Evolutionary conservation across 2,329 filamentous ascomycete species (phyloP).

Genomic region (Fusarium tanahbumbuense): DNA sequence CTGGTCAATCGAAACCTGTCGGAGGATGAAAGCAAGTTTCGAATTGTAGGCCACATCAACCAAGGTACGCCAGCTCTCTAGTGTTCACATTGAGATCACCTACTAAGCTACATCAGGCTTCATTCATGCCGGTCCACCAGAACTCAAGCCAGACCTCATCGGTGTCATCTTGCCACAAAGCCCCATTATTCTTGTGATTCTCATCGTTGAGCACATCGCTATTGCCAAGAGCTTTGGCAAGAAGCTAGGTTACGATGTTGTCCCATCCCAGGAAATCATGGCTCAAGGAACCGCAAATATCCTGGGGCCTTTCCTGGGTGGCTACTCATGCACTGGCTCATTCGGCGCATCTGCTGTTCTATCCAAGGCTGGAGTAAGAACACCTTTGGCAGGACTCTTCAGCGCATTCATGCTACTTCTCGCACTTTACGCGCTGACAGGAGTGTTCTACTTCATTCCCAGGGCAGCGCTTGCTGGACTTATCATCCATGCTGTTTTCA

Average conservation of each 20-base stretch:
- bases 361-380: conserved; percentile 84
- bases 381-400: conserved; percentile 81
- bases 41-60: conserved; percentile 74
- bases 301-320: conserved; percentile 78
- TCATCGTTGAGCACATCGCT: conserved; percentile 85
- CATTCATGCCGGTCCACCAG: conserved; percentile 57
- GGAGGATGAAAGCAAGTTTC: conserved; percentile 64
- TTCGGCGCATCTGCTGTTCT: conserved; percentile 81
- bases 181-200: conserved; percentile 78
- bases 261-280: conserved; percentile 82
- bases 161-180: conserved; percentile 69
- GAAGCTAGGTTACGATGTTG: conserved; percentile 81
- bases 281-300: conserved; percentile 82
- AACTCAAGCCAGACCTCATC: conserved; percentile 66
- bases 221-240: conserved; percentile 86
- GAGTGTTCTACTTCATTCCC: conserved; percentile 85
- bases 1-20: conserved; percentile 69
- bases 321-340: conserved; percentile 59
- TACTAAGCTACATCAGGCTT: conserved; percentile 27
- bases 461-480: conserved; percentile 76
- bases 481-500: conserved; percentile 86
- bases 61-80: conserved; percentile 57
- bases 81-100: accelerated
- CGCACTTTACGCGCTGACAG: conserved; percentile 80
- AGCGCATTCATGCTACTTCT: conserved; percentile 81